phyloP scores from a whole-genome alignment of 208 protist species.

The Trypanosoma conorhini region DNA sequence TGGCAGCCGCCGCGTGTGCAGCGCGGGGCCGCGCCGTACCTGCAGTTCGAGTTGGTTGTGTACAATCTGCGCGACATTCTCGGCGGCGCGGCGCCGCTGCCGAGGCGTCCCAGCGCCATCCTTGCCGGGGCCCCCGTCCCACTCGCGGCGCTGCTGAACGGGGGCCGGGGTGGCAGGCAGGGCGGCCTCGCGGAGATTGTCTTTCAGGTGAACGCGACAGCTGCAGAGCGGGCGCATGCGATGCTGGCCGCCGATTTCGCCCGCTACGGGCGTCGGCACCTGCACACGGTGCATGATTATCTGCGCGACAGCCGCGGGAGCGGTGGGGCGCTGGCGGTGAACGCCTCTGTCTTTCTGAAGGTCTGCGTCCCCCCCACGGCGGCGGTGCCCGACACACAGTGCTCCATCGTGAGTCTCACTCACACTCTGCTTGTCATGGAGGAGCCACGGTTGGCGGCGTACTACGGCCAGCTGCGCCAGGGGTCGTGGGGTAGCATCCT shows the following conservation, averaged over 20 bases:
- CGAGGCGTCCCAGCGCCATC: constrained; percentile 55
- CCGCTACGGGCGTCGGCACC: constrained; percentile 45
- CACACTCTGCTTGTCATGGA: constrained; percentile 78
- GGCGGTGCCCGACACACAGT: constrained; percentile 19
- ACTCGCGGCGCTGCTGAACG: constrained; percentile 31
- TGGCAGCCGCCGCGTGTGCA: constrained; percentile 25
- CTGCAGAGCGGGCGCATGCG: constrained; percentile 59
- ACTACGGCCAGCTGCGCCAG: constrained; percentile 6
- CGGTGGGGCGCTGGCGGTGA: constrained; percentile 54
- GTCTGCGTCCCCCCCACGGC: constrained; percentile 44
- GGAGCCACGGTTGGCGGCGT: constrained; percentile 31
- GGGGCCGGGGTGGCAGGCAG: constrained; percentile 11
- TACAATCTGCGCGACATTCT: constrained; percentile 61
- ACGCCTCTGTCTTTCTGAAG: constrained; percentile 79
- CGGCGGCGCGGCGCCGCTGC: constrained; percentile 47
- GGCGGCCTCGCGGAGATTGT: constrained; percentile 21
- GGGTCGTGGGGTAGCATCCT: constrained; percentile 10
- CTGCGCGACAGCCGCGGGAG: constrained; percentile 32
- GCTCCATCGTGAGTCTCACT: constrained; percentile 74
- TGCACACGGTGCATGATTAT: constrained; percentile 53
- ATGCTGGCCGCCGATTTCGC: constrained; percentile 64
- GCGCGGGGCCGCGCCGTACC: constrained; percentile 16
- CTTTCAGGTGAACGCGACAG: constrained; percentile 46
- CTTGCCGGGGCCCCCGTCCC: constrained; percentile 49
- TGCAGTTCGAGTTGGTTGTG: constrained; percentile 64